These are phyloP conservation scores for Sugiyamaella floridensis DNA, from an alignment of 805 yeast species.

Conservation along the genomic window DNA sequence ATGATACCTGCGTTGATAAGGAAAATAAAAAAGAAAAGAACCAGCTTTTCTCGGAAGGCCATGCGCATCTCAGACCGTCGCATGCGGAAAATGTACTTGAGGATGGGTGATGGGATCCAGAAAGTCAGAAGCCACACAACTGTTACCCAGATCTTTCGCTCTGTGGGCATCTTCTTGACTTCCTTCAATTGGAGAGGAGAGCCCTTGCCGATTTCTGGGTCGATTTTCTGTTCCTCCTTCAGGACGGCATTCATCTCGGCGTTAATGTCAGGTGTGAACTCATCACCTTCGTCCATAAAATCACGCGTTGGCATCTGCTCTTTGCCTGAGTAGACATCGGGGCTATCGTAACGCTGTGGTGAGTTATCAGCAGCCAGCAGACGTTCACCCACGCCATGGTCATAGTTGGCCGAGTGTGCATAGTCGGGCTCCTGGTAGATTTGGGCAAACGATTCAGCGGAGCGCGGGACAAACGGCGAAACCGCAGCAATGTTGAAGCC, in stretches of 20 bases:
- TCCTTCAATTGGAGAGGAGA: conserved; percentile 27
- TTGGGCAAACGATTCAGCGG: conserved; percentile 1
- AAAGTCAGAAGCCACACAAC: conserved; percentile 37
- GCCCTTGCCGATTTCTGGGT: conserved; percentile 29
- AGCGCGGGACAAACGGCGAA: not conserved
- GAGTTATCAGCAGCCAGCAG: not conserved
- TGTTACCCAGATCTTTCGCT: conserved; percentile 32
- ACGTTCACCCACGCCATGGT: not conserved
- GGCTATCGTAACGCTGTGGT: not conserved
- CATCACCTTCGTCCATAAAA: conserved; percentile 30
- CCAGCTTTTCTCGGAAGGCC: conserved; percentile 39
- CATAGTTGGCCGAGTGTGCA: not conserved
- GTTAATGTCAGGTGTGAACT: conserved; percentile 29
- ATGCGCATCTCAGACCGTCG: conserved; percentile 35
- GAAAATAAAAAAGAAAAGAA: conserved; percentile 31
- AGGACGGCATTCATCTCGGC: conserved; percentile 20
- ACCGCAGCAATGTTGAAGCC: not conserved
- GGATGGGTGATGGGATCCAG: conserved; percentile 36
- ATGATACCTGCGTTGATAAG: conserved; percentile 33
- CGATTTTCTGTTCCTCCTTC: conserved; percentile 18
- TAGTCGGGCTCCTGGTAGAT: not conserved
- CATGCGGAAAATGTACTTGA: conserved; percentile 33
- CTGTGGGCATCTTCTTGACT: conserved; percentile 26
- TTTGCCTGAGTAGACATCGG: not conserved
- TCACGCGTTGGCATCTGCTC: conserved; percentile 9